Evolutionary conservation across 768 basidiomycete genomes (phyloP).

Genomic region (Pleurotus citrinopileatus): DNA sequence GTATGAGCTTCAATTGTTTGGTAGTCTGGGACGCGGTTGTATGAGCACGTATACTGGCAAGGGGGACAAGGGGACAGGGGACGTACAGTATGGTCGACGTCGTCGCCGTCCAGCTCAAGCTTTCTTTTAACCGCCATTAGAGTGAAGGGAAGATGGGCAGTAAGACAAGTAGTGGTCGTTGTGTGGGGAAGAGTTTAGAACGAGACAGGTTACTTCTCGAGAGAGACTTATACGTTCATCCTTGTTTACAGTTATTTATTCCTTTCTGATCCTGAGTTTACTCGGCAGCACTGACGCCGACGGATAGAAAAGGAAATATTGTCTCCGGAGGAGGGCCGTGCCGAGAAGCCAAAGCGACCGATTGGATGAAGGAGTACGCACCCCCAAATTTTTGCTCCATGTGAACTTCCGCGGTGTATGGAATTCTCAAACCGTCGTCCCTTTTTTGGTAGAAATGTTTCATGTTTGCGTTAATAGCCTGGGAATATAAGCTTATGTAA

Average conservation of each 20-base stretch:
- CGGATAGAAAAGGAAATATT: neutral
- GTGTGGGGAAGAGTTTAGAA: constrained; percentile 5
- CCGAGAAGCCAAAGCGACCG: constrained; percentile 19
- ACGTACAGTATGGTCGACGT: constrained; percentile 48
- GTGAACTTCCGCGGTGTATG: constrained; percentile 5
- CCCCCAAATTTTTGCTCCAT: constrained; percentile 17
- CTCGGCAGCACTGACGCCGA: too few relatives aligned
- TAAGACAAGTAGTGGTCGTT: constrained; percentile 12
- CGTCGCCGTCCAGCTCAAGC: constrained; percentile 56
- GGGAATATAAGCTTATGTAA: neutral
- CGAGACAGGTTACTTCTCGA: neutral
- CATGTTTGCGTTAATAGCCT: neutral
- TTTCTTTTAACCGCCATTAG: constrained; percentile 78
- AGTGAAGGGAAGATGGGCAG: constrained; percentile 11
- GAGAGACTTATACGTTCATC: constrained; percentile 26
- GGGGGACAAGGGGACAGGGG: constrained; percentile 13
- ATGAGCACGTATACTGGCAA: constrained; percentile 17
- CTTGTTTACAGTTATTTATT: constrained; percentile 16
- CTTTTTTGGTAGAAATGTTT: neutral
- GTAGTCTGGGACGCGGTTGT: constrained; percentile 35
- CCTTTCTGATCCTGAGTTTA: neutral
- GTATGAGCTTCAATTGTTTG: constrained; percentile 73
- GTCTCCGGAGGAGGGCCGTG: constrained; percentile 16
- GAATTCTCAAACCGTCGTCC: neutral
- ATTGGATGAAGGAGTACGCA: constrained; percentile 24